Conservation (phyloP, 1,139 yeast species). For the Zygoascus hellenicus region DNA sequence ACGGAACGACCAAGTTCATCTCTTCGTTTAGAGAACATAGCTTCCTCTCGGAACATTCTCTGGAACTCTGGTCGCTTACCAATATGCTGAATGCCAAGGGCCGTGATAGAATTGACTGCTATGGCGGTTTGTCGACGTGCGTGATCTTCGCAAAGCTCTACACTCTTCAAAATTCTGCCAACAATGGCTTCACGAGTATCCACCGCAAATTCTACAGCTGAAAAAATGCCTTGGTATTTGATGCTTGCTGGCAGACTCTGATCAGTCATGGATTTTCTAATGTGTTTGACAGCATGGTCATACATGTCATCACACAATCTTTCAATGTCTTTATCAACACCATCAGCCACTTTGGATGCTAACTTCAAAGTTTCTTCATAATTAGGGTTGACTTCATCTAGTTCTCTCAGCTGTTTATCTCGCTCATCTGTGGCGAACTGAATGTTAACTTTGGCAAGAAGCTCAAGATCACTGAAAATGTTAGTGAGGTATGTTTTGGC, state of each 20-base stretch:
- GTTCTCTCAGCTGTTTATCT: slow-evolving; percentile 37
- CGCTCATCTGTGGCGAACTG: slow-evolving; percentile 44
- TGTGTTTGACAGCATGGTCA: slow-evolving; percentile 50
- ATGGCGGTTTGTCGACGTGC: slow-evolving; percentile 58
- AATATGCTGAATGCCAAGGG: slow-evolving; percentile 43
- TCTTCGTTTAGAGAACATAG: slow-evolving; percentile 75
- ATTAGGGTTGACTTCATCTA: slow-evolving; percentile 49
- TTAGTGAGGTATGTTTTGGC: slow-evolving; percentile 80
- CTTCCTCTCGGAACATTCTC: slow-evolving; percentile 65
- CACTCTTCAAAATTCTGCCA: slow-evolving; percentile 57
- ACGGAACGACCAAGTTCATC: slow-evolving; percentile 60
- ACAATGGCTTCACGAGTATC: slow-evolving; percentile 66
- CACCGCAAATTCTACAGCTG: slow-evolving; percentile 63
- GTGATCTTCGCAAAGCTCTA: slow-evolving; percentile 55
- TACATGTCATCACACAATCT: slow-evolving; percentile 53
- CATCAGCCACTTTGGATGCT: slow-evolving; percentile 51
- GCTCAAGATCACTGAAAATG: slow-evolving; percentile 57
- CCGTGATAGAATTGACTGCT: slow-evolving; percentile 57
- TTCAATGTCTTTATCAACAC: slow-evolving; percentile 61
- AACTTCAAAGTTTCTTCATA: slow-evolving; percentile 50
- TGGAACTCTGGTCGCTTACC: slow-evolving; percentile 50
- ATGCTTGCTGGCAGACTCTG: slow-evolving; percentile 57
- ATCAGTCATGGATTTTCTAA: slow-evolving; percentile 48
- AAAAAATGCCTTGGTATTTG: slow-evolving; percentile 56
- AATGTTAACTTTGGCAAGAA: slow-evolving; percentile 57